Evolutionary conservation across 495 filamentous ascomycete genomes (phyloP), one percentile per base, ranked within the genome.

Genomic region (Lindgomyces ingoldianus): DNA sequence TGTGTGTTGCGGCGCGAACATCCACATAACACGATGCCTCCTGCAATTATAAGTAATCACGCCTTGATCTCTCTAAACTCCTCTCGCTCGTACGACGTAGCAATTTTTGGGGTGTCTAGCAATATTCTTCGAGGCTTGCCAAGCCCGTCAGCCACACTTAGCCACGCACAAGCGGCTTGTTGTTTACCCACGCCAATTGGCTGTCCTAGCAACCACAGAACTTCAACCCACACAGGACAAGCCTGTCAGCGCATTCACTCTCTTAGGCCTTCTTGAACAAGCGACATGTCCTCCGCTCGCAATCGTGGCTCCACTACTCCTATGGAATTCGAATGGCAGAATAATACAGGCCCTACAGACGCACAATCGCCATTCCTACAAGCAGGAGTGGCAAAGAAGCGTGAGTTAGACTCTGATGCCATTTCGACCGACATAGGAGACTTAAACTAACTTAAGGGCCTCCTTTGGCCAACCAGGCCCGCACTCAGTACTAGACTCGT

Each of bases 401-500:
- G 70, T 72, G 60, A 64, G 70, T 29, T 49, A 16, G 18, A 55
- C 44, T 51, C 11, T 19, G 33, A 39, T 6, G 6, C 6, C 6
- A 39, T 51, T 57, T 46, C 36, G 25, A n/a, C 42, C 45, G 16
- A 29, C 22, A 1, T 14, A 9, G 12, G 9, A 16, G 18, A 30
- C 26, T 24, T 22, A 50, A 25, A n/a, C 54, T 67, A 49, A 64
- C 16, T 18, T 16, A 4, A 30, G 48, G 42, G 18, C 50, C 49
- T 51, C 21, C 14, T 50, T 25, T 53, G 55, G 49, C 33, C 53
- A 50, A 3, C 27, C 49, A 87, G 84, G 83, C 29, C 69, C 78
- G 29, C 79, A 81, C 67, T 79, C 75, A 44, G 74, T 75, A 52
- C 80, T 85, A 59, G 77, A 82, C 33, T 82, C 84, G n/a, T n/a